Conservation (phyloP, 257 asterid genomes). For the Nicotiana benthamiana region DNA sequence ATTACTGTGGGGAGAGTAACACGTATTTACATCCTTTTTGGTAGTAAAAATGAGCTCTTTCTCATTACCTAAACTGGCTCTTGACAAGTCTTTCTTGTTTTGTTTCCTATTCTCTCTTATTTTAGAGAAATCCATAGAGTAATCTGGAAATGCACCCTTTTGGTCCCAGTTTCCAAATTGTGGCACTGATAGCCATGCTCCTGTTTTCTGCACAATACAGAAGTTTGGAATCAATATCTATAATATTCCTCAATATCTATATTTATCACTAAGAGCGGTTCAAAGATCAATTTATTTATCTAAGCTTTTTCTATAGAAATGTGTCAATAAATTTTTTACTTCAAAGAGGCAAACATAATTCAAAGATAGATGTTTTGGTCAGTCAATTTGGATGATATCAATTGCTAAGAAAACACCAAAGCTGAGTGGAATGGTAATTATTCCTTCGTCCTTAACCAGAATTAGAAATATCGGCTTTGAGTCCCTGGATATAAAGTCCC, state of each 20-base stretch:
- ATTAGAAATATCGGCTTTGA: no score
- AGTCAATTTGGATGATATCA: no score
- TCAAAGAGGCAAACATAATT: no score
- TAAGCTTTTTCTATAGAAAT: no score
- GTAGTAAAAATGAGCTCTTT: conserved; percentile 52
- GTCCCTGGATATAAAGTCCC: no score
- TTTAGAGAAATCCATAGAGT: conserved; percentile 77
- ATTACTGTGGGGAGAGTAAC: conserved; percentile 18
- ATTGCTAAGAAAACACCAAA: no score
- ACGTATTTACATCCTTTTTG: conserved; percentile 24
- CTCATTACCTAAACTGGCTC: conserved; percentile 85
- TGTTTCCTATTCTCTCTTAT: conserved; percentile 85
- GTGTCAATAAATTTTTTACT: no score
- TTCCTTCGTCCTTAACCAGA: no score
- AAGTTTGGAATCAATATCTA: background rate
- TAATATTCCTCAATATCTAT: background rate
- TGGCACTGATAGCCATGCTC: conserved; percentile 79
- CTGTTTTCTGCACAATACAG: conserved; percentile 15
- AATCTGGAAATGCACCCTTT: conserved; percentile 64
- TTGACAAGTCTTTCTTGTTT: conserved; percentile 76
- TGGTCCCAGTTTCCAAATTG: conserved; percentile 97
- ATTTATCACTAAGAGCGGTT: background rate
- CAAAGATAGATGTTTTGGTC: no score
- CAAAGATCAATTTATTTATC: no score
- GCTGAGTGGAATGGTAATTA: no score